These are phyloP conservation scores for Aspergillus sp. DNA, from an alignment of 2,329 filamentous ascomycete genomes.

Conservation along the genomic window DNA sequence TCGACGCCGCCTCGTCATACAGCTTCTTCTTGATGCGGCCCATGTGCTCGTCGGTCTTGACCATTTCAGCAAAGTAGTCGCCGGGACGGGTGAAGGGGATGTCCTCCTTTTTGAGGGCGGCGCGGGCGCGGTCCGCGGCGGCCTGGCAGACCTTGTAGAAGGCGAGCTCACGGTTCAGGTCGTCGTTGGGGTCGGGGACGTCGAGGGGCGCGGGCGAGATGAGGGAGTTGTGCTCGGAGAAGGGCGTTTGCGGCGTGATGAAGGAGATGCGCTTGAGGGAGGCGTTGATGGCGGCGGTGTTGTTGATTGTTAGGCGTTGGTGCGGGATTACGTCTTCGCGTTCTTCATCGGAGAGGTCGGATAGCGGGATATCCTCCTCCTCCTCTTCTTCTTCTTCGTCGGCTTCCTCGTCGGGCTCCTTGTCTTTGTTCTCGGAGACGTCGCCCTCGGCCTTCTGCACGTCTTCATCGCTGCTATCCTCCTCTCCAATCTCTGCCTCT, in stretches of 20 bases:
- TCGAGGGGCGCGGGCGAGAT: conserved; percentile 58
- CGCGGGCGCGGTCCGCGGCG: conserved; percentile 63
- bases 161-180: conserved; percentile 81
- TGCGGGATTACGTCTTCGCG: conserved; percentile 80
- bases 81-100: conserved; percentile 78
- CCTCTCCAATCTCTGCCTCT: conserved; percentile 27
- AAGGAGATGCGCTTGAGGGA: conserved; percentile 59
- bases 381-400: conserved; percentile 57
- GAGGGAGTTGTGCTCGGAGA: conserved; percentile 74
- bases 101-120: conserved; percentile 69
- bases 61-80: conserved; percentile 98
- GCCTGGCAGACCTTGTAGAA: conserved; percentile 86
- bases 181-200: conserved; percentile 79
- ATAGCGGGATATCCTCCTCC: conserved; percentile 81
- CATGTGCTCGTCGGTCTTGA: conserved; percentile 98
- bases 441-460: conserved; percentile 20
- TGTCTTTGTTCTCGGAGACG: conserved; percentile 20
- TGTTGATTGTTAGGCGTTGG: conserved; percentile 94
- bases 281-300: conserved; percentile 73
- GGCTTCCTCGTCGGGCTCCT: conserved; percentile 28
- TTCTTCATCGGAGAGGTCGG: conserved; percentile 73
- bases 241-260: conserved; percentile 57
- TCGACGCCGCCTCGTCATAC: conserved; percentile 79
- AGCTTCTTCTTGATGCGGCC: conserved; percentile 89
- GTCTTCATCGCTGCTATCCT: conserved; percentile 23